Evolutionary conservation across 768 basidiomycete species (phyloP).

Genomic region (Serendipita sp.): DNA sequence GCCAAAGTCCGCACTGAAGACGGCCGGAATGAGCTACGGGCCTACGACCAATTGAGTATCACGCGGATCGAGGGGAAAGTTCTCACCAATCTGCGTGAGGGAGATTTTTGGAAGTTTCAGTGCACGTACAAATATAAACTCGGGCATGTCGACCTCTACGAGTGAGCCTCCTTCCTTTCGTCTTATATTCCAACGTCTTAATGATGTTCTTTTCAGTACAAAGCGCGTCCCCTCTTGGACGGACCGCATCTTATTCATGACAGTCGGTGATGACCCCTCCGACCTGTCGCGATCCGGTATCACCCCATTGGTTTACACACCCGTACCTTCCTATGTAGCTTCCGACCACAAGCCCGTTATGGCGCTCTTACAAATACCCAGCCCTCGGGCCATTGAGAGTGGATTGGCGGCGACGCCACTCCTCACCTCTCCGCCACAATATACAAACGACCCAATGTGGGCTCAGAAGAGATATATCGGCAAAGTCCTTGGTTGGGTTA

Average conservation of each 20-base stretch:
- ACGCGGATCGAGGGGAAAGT: slow-evolving; percentile 49
- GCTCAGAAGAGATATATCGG: slow-evolving; percentile 48
- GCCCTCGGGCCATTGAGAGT: slow-evolving; percentile 13
- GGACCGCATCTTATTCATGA: slow-evolving; percentile 78
- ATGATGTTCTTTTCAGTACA: slow-evolving; percentile 23
- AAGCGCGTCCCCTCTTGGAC: slow-evolving; percentile 83
- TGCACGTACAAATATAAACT: slow-evolving; percentile 80
- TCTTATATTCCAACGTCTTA: slow-evolving; percentile 1
- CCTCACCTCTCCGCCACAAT: slow-evolving; percentile 15
- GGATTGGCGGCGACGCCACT: background rate
- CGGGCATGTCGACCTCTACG: slow-evolving; percentile 71
- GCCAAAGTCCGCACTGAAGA: slow-evolving; percentile 29
- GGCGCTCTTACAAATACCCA: slow-evolving; percentile 48
- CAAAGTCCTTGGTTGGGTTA: slow-evolving; percentile 46
- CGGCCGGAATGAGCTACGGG: slow-evolving; percentile 42
- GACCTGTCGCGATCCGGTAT: slow-evolving; percentile 36
- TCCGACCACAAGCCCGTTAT: slow-evolving; percentile 96
- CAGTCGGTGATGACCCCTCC: slow-evolving; percentile 47
- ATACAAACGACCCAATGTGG: slow-evolving; percentile 38
- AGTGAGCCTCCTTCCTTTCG: slow-evolving; percentile 26
- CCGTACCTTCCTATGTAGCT: slow-evolving; percentile 65
- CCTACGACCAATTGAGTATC: slow-evolving; percentile 53
- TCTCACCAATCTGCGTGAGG: slow-evolving; percentile 64
- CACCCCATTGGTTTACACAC: slow-evolving; percentile 56
- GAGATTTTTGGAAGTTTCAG: slow-evolving; percentile 78